Base-by-base conservation (phyloP, 2,329 filamentous ascomycete genomes). In the Cytospora schulzeri region DNA sequence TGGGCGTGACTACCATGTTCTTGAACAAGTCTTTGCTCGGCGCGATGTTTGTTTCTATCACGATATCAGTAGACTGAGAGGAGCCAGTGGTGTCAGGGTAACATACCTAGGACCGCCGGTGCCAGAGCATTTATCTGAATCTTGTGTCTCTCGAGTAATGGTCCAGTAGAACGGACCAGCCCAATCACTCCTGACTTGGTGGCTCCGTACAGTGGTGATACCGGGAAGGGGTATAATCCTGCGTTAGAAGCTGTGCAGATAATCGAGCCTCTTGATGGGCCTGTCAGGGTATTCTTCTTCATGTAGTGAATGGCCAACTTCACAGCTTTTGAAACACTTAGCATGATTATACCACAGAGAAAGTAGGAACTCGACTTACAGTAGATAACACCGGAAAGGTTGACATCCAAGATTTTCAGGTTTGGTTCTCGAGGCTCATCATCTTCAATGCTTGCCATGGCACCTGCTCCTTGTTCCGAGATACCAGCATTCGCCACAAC, bases 181-280 rank as follows among this genome's bases (percentile, higher is more conserved):
- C 78, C 79, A n/a, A 85, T 74, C 0, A 84, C 73, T 11, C 75
- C 83, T 54, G 76, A 73, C 67, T 85, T 85, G 15, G 78, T 76
- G 3, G 78, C 76, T 3, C 79, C 77, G 67, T 85, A 85, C 7
- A 84, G 68, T 0, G 83, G 83, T 1, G 81, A 80, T 2, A 80
- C 76, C 0, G 81, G 78, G 62, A 85, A 83, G 0, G 81, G 76
- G 66, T 85, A 85, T 1, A 85, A 58, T 0, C 82, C 83, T 1
- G 80, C 81, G 69, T 83, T 84, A 4, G 81, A 84, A 0, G 82
- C 78, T 0, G 83, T 85, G 73, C 81, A 84, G 58, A 85, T 76
- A 51, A 85, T 82, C 8, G 75, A 76, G 0, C 81, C 81, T 29
- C 76, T 74, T n/a, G 76, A 71, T 2, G 57, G 3, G 19, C 54